Percentiles rank a stretch among this genome's conserved stretches.
Conservation (phyloP, 768 basidiomycete species). For the Phylloporus sp. region DNA sequence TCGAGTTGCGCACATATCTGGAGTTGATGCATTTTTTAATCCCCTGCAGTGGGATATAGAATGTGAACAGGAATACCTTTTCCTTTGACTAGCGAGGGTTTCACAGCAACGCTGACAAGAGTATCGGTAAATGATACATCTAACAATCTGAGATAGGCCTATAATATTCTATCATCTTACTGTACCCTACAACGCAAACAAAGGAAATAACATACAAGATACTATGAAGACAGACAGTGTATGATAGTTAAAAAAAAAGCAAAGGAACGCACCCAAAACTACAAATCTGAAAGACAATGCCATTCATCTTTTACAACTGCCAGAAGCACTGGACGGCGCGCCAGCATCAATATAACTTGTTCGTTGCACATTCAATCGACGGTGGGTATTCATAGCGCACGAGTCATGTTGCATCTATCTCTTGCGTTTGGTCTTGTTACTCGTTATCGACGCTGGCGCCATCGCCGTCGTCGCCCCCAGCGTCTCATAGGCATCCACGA, state of each 20-base stretch:
- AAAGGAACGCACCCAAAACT: background rate
- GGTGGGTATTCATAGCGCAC: background rate
- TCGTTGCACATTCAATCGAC: background rate
- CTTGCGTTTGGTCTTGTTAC: constrained; percentile 28
- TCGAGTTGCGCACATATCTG: constrained; percentile 3
- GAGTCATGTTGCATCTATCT: constrained; percentile 13
- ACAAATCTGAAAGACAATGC: background rate
- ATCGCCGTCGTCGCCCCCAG: background rate
- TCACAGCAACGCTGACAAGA: no score
- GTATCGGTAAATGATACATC: no score
- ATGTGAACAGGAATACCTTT: no score
- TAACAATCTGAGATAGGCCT: no score
- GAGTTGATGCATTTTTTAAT: constrained; percentile 2
- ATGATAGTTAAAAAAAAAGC: background rate
- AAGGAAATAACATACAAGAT: background rate
- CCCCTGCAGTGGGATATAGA: background rate
- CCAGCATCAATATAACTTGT: background rate
- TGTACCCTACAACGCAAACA: background rate
- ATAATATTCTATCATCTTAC: no score
- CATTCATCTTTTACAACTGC: background rate
- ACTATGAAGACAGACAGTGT: background rate
- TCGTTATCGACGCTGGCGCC: constrained; percentile 5
- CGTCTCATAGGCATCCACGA: constrained; percentile 9
- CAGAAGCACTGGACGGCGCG: background rate
- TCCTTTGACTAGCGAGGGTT: no score